Base-by-base conservation (phyloP, 306 rosid genomes). In the Dryas drummondii region DNA sequence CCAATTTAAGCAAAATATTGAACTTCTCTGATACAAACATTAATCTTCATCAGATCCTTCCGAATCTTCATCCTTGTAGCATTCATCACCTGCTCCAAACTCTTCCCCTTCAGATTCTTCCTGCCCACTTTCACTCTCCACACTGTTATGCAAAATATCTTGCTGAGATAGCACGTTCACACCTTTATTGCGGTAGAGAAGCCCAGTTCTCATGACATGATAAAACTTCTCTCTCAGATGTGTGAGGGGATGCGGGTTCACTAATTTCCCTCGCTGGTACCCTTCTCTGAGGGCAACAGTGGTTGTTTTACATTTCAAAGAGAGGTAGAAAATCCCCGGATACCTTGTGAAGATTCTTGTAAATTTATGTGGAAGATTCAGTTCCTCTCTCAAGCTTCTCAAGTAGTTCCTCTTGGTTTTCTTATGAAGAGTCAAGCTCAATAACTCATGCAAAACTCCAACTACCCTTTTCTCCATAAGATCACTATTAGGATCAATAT, bases 391-490 rank as follows among this genome's bases (percentile, higher is more conserved):
- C 86, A 91, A 76, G 78, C 91, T 80, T 71, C 97, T 87, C 84
- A 90, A 74, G 78, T 88, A 94, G 79, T 94, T 92, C 81, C 97
- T 85, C 87, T 88, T 91, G 10, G 98, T 91, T 76, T 91, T 94
- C 85, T 94, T 94, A 82, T 94, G 97, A 72, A 91, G 66, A 26
- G 92, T 87, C 79, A 94, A 75, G 79, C 93, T 90, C 77, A 94
- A 74, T 52, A 91, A 49, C 88, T 91, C 98, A 66, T 94, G 98
- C 56, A 94, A 77, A 81, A 94, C 89, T 51, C 98, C 97, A 72
- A 94, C 98, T 3, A 87, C 88, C 47, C 97, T 84, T 73, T 94
- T 94, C 88, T 94, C 98, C 98, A 94, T 94, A 56, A 94, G 88
- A 57, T 94, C 98, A 79, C 97, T 91, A 13, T 72, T 81, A 2